phyloP scores from a whole-genome alignment of 441 rosid genomes.

The Euphorbia schlechtendalii region DNA sequence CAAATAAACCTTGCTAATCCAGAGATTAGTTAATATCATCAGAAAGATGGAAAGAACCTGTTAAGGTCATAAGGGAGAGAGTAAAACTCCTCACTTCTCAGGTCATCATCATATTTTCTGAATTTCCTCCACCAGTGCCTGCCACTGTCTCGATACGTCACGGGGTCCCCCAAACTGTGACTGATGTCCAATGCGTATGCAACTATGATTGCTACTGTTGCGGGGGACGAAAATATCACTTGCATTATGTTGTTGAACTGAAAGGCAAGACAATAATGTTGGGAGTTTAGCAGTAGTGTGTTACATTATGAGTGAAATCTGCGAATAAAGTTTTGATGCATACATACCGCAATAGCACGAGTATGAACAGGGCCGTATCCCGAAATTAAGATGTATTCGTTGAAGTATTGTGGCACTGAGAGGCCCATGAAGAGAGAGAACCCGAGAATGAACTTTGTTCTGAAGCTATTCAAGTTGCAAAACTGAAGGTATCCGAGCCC shows the following conservation, averaged over 20 bases:
- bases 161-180: conserved; percentile 43
- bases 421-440: conserved; percentile 77
- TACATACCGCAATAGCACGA: conserved; percentile 40
- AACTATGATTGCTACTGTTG: conserved; percentile 53
- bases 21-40: conserved; percentile 4
- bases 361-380: conserved; percentile 64
- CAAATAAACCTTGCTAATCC: not conserved
- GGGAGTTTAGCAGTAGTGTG: not conserved
- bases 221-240: conserved; percentile 83
- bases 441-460: conserved; percentile 69
- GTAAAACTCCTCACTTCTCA: conserved; percentile 64
- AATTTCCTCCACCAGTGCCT: conserved; percentile 87
- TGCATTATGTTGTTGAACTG: conserved; percentile 79
- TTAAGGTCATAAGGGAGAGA: conserved; percentile 60
- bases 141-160: conserved; percentile 60
- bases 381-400: conserved; percentile 36
- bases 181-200: conserved; percentile 58
- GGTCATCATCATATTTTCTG: conserved; percentile 38
- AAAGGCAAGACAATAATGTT: conserved; percentile 9
- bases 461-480: conserved; percentile 75
- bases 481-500: conserved; percentile 68
- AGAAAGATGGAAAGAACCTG: conserved; percentile 79
- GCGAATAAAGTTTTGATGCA: not conserved
- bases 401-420: no score
- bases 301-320: not conserved